Base-by-base conservation (phyloP, 805 yeast genomes). In the Yarrowia keelungensis region DNA sequence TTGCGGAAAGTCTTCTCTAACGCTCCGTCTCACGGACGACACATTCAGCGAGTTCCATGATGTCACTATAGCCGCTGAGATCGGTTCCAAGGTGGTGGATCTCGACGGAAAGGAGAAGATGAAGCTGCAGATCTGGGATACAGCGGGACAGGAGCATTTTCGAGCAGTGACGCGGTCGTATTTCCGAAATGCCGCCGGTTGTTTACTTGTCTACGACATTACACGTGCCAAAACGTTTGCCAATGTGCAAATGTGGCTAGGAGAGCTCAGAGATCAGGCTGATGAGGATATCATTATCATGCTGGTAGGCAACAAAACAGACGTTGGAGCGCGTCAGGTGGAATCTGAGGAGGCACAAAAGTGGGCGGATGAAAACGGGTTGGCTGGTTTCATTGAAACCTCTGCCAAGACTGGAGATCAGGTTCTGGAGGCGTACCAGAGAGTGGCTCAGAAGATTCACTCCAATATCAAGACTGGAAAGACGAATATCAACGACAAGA, bases 291-390 rank as follows among this genome's bases (percentile, higher is more conserved):
- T 92, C 62, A 86, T 90, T 54, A 89, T 92, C 69, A 87, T 91
- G 61, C 76, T 92, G 11, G 88, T 92, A 8, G 97, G 97, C 1
- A 93, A 90, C 76, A 92, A 92, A 78, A 70, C 78, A 10, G 97
- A 93, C 76, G 75, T 91, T 50, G 72, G 69, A 12, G 62, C 38
- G n/a, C 69, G 80, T 15, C 75, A 78, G 64, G 80, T 78, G 11
- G 54, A 76, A 26, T 67, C 71, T 14, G 74, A 71, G 47, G 79
- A 76, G 64, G 80, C 80, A 1, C 64, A 65, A 19, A 80, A 83
- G 68, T 87, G 87, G 77, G 86, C 86, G 7, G 80, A 79, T 69
- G 85, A 81, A 58, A 78, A 80, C 64, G 80, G 78, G n/a, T 74
- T 84, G 45, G 64, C 79, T 43, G 75, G 72, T 10, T 83, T 82